phyloP scores from a whole-genome alignment of 768 basidiomycete genomes.

The Phanerodontia chrysosporium region DNA sequence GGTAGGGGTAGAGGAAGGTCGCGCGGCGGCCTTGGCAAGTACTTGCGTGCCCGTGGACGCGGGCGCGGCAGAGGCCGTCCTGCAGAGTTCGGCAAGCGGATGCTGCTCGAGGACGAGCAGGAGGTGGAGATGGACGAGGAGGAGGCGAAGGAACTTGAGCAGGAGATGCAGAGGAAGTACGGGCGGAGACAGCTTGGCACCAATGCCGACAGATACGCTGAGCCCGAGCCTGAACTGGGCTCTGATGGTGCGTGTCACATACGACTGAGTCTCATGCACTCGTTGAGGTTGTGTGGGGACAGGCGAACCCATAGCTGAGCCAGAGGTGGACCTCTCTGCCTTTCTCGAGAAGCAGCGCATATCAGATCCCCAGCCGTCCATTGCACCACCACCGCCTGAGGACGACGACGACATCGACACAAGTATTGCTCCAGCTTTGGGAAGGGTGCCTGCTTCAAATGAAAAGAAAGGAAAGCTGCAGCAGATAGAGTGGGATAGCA shows the following conservation, averaged over 20 bases:
- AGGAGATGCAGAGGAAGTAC: conserved; percentile 48
- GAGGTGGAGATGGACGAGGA: conserved; percentile 39
- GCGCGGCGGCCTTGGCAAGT: conserved; percentile 70
- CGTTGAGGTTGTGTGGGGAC: neutral
- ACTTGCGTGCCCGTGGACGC: conserved; percentile 65
- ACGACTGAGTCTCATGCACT: neutral
- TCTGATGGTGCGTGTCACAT: conserved; percentile 56
- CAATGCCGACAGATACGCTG: conserved; percentile 72
- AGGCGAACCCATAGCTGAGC: conserved; percentile 67
- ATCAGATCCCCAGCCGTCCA: conserved; percentile 21
- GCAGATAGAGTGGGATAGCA: conserved; percentile 63
- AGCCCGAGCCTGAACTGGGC: conserved; percentile 64
- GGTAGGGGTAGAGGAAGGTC: conserved; percentile 46
- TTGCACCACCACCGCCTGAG: conserved; percentile 20
- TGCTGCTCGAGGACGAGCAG: conserved; percentile 58
- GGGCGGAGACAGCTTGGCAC: conserved; percentile 55
- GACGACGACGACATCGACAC: conserved; percentile 58
- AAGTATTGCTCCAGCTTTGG: conserved; percentile 33
- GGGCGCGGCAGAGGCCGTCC: conserved; percentile 57
- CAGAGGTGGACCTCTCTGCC: conserved; percentile 65
- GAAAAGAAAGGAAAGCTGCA: conserved; percentile 62
- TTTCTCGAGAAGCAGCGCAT: conserved; percentile 64
- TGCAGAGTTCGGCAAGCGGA: conserved; percentile 59
- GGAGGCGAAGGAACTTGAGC: conserved; percentile 42
- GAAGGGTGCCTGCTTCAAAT: conserved; percentile 2